Evolutionary conservation across 257 asterid species (phyloP).

Genomic region (Nicotiana tomentosiformis): DNA sequence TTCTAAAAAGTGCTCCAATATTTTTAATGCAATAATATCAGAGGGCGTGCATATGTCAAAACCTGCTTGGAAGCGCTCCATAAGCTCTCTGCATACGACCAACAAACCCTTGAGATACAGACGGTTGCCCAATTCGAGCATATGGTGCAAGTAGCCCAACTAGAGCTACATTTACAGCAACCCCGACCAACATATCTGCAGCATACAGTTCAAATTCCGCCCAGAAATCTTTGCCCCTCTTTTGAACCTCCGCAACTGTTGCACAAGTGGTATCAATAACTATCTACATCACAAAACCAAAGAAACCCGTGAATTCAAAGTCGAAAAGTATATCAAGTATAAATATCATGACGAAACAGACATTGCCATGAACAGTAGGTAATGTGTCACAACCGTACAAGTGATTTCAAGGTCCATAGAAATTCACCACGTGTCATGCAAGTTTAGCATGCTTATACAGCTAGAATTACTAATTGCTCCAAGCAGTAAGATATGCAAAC

Average conservation of each 20-base stretch:
- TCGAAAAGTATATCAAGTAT: background rate
- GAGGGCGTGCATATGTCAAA: background rate
- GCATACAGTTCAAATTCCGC: slow-evolving; percentile 87
- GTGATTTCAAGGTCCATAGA: background rate
- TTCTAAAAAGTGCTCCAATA: background rate
- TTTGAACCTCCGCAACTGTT: slow-evolving; percentile 93
- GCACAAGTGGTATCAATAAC: slow-evolving; percentile 95
- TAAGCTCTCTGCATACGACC: slow-evolving; percentile 69
- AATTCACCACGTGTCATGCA: background rate
- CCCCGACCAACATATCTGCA: slow-evolving; percentile 92
- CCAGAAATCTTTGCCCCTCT: slow-evolving; percentile 97
- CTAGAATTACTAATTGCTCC: background rate
- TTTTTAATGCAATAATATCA: background rate
- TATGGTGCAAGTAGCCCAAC: slow-evolving; percentile 97
- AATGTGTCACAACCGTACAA: background rate
- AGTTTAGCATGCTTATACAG: background rate
- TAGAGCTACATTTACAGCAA: slow-evolving; percentile 89
- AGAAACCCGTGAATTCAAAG: background rate
- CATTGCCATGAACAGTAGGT: background rate
- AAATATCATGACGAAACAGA: background rate
- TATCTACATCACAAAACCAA: slow-evolving; percentile 41
- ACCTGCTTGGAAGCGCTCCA: slow-evolving; percentile 97
- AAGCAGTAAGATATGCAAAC: background rate
- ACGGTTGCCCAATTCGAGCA: slow-evolving; percentile 72
- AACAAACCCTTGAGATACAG: slow-evolving; percentile 59